A percentile compares a stretch with the other conserved stretches of the same genome.
phyloP scores from a whole-genome alignment of 2,329 filamentous ascomycete species.

The Myriosclerotinia scirpicola region DNA sequence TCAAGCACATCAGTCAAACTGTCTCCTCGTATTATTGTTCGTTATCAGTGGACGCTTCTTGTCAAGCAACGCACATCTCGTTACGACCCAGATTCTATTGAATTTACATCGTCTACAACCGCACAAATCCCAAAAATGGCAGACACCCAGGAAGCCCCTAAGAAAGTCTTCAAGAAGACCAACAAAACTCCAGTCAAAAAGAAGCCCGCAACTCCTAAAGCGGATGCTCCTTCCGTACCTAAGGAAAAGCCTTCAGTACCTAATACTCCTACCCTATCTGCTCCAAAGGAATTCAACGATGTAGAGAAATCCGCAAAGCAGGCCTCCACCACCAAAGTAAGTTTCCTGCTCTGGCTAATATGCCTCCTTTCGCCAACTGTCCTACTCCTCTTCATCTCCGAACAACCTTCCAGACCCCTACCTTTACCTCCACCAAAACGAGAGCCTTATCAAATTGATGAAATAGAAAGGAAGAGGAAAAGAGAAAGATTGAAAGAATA shows the following conservation, averaged over 20 bases:
- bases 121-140: conserved; percentile 16
- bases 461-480: conserved; percentile 4
- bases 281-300: conserved; percentile 17
- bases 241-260: conserved; percentile 4
- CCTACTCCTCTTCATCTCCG: conserved; percentile 17
- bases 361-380: conserved; percentile 23
- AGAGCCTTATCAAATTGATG: neutral
- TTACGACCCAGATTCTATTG: conserved; percentile 15
- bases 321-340: conserved; percentile 23
- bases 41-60: conserved; percentile 20
- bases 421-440: conserved; percentile 1
- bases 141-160: conserved; percentile 22
- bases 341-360: conserved; percentile 23
- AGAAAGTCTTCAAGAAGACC: conserved; percentile 22
- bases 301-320: conserved; percentile 22
- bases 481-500: conserved; percentile 20
- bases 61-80: conserved; percentile 8
- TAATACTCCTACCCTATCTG: neutral
- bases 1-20: conserved; percentile 13
- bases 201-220: conserved; percentile 3
- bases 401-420: conserved; percentile 1
- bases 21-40: conserved; percentile 17
- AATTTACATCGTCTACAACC: neutral
- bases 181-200: conserved; percentile 24
- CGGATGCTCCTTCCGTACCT: conserved; percentile 6